Percentiles rank a stretch among this genome's conserved stretches.
phyloP scores from a whole-genome alignment of 768 basidiomycete species.

The Clavulina sp. region DNA sequence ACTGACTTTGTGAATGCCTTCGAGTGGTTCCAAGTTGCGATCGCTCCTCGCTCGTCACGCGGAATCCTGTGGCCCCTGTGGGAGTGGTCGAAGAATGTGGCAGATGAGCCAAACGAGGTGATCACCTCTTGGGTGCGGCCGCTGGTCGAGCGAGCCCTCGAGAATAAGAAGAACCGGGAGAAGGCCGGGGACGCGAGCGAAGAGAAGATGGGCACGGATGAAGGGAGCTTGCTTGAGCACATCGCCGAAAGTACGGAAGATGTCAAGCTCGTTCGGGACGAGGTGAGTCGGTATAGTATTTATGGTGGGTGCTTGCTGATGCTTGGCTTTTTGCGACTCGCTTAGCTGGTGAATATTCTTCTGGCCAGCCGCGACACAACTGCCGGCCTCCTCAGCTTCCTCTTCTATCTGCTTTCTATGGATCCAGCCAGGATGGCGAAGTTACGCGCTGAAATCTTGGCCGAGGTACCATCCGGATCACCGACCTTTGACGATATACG shows the following conservation, averaged over 20 bases:
- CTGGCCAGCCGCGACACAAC: constrained; percentile 11
- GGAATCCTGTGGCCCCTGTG: neutral
- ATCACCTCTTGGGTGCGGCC: constrained; percentile 5
- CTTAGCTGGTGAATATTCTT: constrained; percentile 9
- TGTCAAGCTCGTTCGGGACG: constrained; percentile 1
- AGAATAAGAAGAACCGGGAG: neutral
- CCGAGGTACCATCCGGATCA: neutral
- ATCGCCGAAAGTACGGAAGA: constrained; percentile 1
- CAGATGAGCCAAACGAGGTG: neutral
- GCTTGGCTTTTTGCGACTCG: neutral
- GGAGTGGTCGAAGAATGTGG: constrained; percentile 4
- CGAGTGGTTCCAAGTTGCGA: constrained; percentile 5
- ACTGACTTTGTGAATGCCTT: constrained; percentile 9
- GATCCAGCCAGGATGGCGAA: constrained; percentile 8
- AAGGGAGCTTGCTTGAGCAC: constrained; percentile 8
- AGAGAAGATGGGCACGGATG: constrained; percentile 3
- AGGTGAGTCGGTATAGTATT: neutral
- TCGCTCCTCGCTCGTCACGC: neutral
- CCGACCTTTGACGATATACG: constrained; percentile 4
- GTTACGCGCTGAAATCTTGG: constrained; percentile 12
- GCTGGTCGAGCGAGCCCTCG: constrained; percentile 2
- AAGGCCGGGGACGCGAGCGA: no score
- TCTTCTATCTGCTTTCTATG: constrained; percentile 6
- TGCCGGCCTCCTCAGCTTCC: constrained; percentile 7
- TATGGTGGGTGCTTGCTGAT: neutral